phyloP scores from a whole-genome alignment of 306 rosid genomes.

The Rosa chinensis region DNA sequence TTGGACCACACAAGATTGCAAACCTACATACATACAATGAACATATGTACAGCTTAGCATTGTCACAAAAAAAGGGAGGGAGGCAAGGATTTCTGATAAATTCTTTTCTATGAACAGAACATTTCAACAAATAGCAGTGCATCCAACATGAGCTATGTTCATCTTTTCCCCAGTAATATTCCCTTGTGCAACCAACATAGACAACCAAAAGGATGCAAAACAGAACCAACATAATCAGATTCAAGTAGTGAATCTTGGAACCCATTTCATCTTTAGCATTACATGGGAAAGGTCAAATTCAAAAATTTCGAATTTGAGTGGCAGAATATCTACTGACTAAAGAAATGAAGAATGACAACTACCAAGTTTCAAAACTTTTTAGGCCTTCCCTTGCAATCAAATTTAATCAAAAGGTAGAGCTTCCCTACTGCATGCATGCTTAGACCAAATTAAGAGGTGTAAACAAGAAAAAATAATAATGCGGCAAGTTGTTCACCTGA shows the following conservation, averaged over 20 bases:
- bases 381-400: neutral
- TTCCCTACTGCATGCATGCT: neutral
- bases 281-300: neutral
- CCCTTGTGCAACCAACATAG: neutral
- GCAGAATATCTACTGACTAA: neutral
- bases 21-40: slow-evolving; percentile 56
- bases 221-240: neutral
- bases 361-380: neutral
- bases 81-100: neutral
- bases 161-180: neutral
- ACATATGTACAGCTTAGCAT: slow-evolving; percentile 17
- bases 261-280: neutral
- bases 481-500: slow-evolving; percentile 60
- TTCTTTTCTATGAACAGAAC: neutral
- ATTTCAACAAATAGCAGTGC: neutral
- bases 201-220: neutral
- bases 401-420: neutral
- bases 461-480: slow-evolving; percentile 12
- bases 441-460: slow-evolving; percentile 15
- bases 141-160: neutral
- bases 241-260: neutral
- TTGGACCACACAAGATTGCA: slow-evolving; percentile 99
- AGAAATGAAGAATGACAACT: neutral
- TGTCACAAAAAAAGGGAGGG: neutral
- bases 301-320: neutral